These are phyloP conservation scores for Globisporangium middletonii DNA, from an alignment of 352 stramenopile species.

Conservation along the genomic window DNA sequence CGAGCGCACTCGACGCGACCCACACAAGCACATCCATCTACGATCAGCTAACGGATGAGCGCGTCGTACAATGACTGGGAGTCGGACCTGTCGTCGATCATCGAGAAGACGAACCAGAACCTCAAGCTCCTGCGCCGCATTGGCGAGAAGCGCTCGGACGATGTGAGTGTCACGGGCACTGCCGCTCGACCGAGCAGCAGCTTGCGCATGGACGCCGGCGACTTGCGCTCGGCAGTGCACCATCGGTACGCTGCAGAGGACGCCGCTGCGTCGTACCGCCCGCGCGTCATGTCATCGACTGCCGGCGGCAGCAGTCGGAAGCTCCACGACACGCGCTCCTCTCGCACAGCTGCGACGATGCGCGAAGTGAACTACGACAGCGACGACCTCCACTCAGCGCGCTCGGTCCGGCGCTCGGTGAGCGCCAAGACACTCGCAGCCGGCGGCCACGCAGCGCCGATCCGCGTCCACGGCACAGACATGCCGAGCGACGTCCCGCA, in stretches of 20 bases:
- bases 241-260: slow-evolving; percentile 8
- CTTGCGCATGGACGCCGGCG: not conserved
- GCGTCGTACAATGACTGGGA: slow-evolving; percentile 67
- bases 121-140: slow-evolving; percentile 78
- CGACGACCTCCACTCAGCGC: slow-evolving; percentile 5
- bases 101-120: slow-evolving; percentile 87
- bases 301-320: slow-evolving; percentile 1
- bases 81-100: slow-evolving; percentile 79
- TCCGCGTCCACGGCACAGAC: slow-evolving; percentile 35
- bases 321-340: not conserved
- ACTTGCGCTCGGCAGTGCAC: slow-evolving; percentile 9
- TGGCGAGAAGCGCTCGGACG: slow-evolving; percentile 61
- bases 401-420: slow-evolving; percentile 2
- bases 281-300: slow-evolving; percentile 11
- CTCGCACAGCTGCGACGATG: not conserved
- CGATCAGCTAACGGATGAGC: slow-evolving; percentile 32
- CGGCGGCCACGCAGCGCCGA: slow-evolving; percentile 13
- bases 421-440: slow-evolving; percentile 9
- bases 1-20: not conserved
- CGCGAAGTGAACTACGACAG: slow-evolving; percentile 7
- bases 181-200: not conserved
- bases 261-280: slow-evolving; percentile 4
- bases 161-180: slow-evolving; percentile 22
- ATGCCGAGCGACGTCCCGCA: slow-evolving; percentile 39
- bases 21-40: not conserved